Base-by-base conservation (phyloP, 805 yeast species). In the Saccharomycopsis selenospora region DNA sequence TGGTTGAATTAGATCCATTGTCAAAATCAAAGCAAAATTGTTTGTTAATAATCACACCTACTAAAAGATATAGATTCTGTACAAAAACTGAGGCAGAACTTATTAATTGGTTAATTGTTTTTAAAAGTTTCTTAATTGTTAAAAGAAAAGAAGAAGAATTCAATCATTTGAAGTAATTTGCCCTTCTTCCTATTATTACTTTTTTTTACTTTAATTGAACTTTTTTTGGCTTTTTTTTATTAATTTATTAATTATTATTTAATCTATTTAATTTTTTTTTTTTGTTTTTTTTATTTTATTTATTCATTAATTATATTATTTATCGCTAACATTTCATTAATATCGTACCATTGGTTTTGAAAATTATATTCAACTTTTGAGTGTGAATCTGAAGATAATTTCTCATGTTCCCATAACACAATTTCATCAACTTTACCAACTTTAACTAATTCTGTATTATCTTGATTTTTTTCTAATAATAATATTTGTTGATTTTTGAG, bases 1-100 rank as follows among this genome's bases (percentile, higher is more conserved):
- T 69, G 23, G 72, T 75, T 28, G 80, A 76, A 54, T 56, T 75
- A 25, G 80, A 76, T 48, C 72, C 77, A 1, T 46, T 72, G 36
- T 66, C 75, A 13, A 65, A 63, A 47, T 57, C 71, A 18, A 72
- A 69, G 53, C 53, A 53, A 36, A 73, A 68, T 65, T 75, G 80
- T 54, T 57, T 76, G 56, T 60, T 73, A 48, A 60, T 76, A 14
- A 72, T 76, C 33, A 71, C 79, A 0, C 71, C 73, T 2, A 56
- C 58, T 42, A 75, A 74, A 54, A 59, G 76, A 43, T 54, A 72
- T 13, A 55, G 76, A 26, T 66, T 76, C 48, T 66, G 77, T 54
- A 72, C 73, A 1, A 61, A 60, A 17, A 57, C 61, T 17, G 80
- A 74, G 54, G 73, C 68, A 11, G 77, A 73, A 22, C 59, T 75